Evolutionary conservation across 1,139 yeast species (phyloP), one percentile per base, ranked within the genome.

Genomic region (Candida freyschussii): DNA sequence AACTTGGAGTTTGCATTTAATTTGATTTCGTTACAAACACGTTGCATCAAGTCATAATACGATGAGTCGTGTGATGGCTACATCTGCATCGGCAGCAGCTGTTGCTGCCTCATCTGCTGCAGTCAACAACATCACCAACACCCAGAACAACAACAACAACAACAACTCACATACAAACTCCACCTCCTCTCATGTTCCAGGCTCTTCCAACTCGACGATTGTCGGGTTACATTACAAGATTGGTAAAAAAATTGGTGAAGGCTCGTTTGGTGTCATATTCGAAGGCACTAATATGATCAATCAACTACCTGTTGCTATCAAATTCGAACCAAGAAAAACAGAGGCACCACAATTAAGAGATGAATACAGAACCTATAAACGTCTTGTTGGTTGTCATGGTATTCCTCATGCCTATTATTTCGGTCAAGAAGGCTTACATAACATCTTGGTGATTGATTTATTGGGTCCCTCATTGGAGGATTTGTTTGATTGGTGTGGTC

Each of bases 301-400:
- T 56, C 76, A 65, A 73, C 84, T 56, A 72, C 94, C 63, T 70
- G 97, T 62, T 20, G 82, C 82, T 12, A 75, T 75, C 53, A 75
- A 75, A 52, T 75, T 75, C 47, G 97, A 91, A 61, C 95, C 96
- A 17, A 72, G 96, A 48, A 85, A 87, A 54, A 78, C 93, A n/a
- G 97, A 91, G 52, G 96, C 97, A 6, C 98, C 98, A 7, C 98
- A 91, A 60, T 72, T 91, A 43, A 75, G 96, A 52, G 97, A 91
- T 55, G 98, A 91, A 59, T 91, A 86, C 60, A 70, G 96, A 52
- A 87, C 96, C 25, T 91, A 91, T 62, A 83, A 85, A 56, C 82
- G 83, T 37, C 71, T 91, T 41, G 85, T 79, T 43, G 94, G 93
- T 31, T 65, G 76, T 55, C 73, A 67, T 35, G 97, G 97, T 23